Base-by-base conservation (phyloP, 306 rosid genomes). In the Datisca glomerata region DNA sequence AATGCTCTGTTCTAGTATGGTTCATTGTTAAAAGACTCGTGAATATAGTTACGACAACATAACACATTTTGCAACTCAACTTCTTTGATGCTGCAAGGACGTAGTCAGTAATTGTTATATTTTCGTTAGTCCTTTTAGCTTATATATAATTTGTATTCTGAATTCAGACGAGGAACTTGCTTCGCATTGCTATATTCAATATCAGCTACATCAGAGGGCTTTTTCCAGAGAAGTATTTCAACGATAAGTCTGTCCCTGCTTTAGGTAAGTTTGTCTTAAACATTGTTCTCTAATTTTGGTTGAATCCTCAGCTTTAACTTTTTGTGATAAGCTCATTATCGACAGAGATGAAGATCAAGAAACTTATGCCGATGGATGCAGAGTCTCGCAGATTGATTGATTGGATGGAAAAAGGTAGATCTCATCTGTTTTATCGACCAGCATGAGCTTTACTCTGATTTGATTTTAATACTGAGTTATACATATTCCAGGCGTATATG, bases 141-240 rank as follows among this genome's bases (percentile, higher is more conserved):
- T 20, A 43, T 43, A n/a, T n/a, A n/a, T n/a, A n/a, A n/a, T 47
- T 5, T 19, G 12, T 29, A 19, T 21, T 0, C 54, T 51, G 60
- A 34, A 47, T 17, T 49, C 58, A 89, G 97, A 83, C 93, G 55
- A 83, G 95, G 72, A 89, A 89, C 63, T 74, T 89, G 78, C 93
- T 89, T 35, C 80, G 95, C 28, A 89, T 89, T 41, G 97, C 97
- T 43, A 80, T 89, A 51, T 89, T 80, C 75, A 89, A 80, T 36
- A 83, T 89, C 63, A 87, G 93, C 59, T 89, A 83, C 67, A 83
- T 83, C 73, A 65, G 97, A 80, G 97, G 97, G 41, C 81, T 83
- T 45, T 89, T 83, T 42, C 95, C 97, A 22, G 97, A 87, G 56
- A 83, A 83, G 72, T 89, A 83, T 46, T 89, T 89, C 73, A 80